Base-by-base conservation (phyloP, 139 green algal genomes). In the Trebouxia sp. region DNA sequence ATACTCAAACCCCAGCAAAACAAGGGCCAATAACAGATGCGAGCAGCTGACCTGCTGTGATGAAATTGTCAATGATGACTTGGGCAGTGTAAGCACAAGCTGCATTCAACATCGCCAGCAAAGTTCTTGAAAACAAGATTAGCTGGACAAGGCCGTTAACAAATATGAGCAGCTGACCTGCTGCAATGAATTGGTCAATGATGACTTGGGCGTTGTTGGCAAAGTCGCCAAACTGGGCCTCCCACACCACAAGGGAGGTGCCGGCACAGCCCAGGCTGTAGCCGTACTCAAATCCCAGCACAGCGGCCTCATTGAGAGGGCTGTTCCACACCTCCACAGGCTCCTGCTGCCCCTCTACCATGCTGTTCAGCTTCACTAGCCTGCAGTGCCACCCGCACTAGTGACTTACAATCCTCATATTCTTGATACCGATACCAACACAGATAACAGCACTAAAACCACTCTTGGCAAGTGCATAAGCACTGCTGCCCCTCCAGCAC, bases 191-290 rank as follows among this genome's bases (percentile, higher is more conserved):
- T 81, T 94, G 88, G 84, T 97, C 93, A 47, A 97, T 92, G 24
- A 97, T 91, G 65, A 91, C 89, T 22, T 96, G 93, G 14, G 93
- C 94, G 58, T 92, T 93, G 85, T 97, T 97, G 47, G 90, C 91
- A 90, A 97, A 97, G 84, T 97, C 94, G 0, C 94, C 94, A 85
- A 97, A 97, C 84, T 97, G 94, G 32, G 92, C 93, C 85, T 97
- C 94, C 92, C 93, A 97, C 30, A 92, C n/a, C 11, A 92, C 87
- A 65, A 95, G 86, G 22, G 87, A 84, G 7, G 45, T 75, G 55
- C 90, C 82, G 10, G 70, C 84, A 20, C 69, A 69, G 15, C 86
- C 90, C 45, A 97, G 80, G 50, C 84, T 91, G 88, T 91, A 95
- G 37, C 93, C 93, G 69, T 96, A 96, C 84, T 97, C 93, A 83